Base-by-base conservation (phyloP, 2,329 filamentous ascomycete genomes). In the Neoarthrinium moseri region DNA sequence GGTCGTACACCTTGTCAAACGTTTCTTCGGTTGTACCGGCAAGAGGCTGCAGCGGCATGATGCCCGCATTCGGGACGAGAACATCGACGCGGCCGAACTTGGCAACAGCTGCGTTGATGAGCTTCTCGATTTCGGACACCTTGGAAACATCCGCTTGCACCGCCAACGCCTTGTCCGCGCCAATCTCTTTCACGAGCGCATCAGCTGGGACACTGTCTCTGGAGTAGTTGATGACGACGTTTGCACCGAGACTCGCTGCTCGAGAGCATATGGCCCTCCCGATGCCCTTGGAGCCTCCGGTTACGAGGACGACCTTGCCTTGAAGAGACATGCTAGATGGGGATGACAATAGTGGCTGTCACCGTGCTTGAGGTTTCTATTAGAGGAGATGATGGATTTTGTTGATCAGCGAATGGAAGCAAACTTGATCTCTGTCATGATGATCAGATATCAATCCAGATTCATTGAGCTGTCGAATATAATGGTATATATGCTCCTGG, bases 171-270 rank as follows among this genome's bases (percentile, higher is more conserved):
- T 71, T 68, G 41, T 74, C 64, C 13, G 77, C 77, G 29, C 81
- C 74, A 32, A 71, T 51, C 4, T 65, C 40, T 26, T 83, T 71
- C 1, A 84, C 59, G 21, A 59, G 58, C 6, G 66, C 63, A 5
- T 78, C 67, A 2, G 81, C 78, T 1, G 72, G 64, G 3, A 58
- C 52, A 26, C 63, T 47, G 56, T 78, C 71, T 35, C 65, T 68
- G 17, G 67, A 61, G 65, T 84, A 84, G 64, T 83, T 84, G 51
- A 84, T 69, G 33, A 83, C 68, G 29, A 85, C 74, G 52, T 67
- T 75, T 55, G 76, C 77, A 24, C 81, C 81, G 43, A 75, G 72
- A 48, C 69, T 66, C 56, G 77, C 78, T 32, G 83, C 75, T 48
- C 76, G 73, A 45, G 79, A 72, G 50, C 78, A 79, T 44, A 78